A percentile compares a stretch with the other conserved stretches of the same genome.
phyloP scores from a whole-genome alignment of 306 rosid species.

The Prunus salicina region DNA sequence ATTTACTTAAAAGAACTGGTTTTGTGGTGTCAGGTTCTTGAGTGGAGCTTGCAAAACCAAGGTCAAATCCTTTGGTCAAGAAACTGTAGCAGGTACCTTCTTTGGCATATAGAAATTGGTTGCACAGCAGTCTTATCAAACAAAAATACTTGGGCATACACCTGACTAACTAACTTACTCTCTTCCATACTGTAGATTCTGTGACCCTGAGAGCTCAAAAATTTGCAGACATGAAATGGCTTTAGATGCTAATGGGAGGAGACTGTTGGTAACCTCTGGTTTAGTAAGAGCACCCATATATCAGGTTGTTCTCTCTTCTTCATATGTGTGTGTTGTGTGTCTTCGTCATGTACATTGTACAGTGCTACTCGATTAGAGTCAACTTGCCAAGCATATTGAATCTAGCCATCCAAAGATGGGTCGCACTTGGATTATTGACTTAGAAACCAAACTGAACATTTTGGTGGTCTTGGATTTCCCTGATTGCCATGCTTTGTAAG shows the following conservation, averaged over 20 bases:
- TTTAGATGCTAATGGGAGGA: slow-evolving; percentile 78
- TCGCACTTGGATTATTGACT: neutral
- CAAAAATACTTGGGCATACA: neutral
- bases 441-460: neutral
- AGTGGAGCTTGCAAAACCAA: slow-evolving; percentile 98
- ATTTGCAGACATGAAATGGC: slow-evolving; percentile 88
- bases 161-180: neutral
- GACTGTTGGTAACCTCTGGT: slow-evolving; percentile 77
- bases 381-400: neutral
- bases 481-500: neutral
- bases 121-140: neutral
- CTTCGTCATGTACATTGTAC: neutral
- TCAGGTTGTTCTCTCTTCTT: slow-evolving; percentile 53
- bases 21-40: slow-evolving; percentile 62
- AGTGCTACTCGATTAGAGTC: neutral
- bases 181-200: slow-evolving; percentile 43
- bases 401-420: neutral
- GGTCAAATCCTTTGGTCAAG: slow-evolving; percentile 94
- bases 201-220: slow-evolving; percentile 56
- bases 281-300: slow-evolving; percentile 84
- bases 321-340: neutral
- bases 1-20: neutral
- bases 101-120: slow-evolving; percentile 9
- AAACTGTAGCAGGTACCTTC: slow-evolving; percentile 65
- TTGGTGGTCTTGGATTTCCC: slow-evolving; percentile 14